These are phyloP conservation scores for Coriolopsis trogii DNA, from an alignment of 1,284 basidiomycete species.

Conservation along the genomic window DNA sequence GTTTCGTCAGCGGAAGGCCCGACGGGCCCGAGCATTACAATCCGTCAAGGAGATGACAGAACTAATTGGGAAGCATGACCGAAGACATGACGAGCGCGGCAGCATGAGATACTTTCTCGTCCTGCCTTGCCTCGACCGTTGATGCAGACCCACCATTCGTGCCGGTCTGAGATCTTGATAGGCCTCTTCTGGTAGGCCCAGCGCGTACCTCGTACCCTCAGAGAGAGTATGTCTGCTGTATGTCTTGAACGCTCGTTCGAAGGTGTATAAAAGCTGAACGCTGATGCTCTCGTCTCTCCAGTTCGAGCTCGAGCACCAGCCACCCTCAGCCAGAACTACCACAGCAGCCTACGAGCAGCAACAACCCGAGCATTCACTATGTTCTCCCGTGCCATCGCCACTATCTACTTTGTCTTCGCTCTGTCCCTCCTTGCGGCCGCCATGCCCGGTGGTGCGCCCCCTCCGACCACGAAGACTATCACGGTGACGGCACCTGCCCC, in stretches of 20 bases:
- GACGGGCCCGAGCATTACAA: too few relatives aligned
- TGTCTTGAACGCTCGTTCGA: background rate
- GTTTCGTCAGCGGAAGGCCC: too few relatives aligned
- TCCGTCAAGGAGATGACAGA: too few relatives aligned
- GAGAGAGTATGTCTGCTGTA: too few relatives aligned
- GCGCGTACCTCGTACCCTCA: too few relatives aligned
- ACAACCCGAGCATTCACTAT: slow-evolving; percentile 9
- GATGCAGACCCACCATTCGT: too few relatives aligned
- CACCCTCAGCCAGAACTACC: slow-evolving; percentile 5
- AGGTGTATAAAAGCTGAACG: background rate
- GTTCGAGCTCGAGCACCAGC: slow-evolving; percentile 1
- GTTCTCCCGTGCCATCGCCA: slow-evolving; percentile 19
- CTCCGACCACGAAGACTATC: slow-evolving; percentile 10
- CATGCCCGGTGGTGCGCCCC: slow-evolving; percentile 19
- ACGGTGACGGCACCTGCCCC: slow-evolving; percentile 18
- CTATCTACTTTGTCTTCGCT: slow-evolving; percentile 19
- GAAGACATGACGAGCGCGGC: too few relatives aligned
- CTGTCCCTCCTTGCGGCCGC: slow-evolving; percentile 28
- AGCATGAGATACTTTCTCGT: too few relatives aligned
- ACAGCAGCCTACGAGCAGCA: slow-evolving; percentile 10
- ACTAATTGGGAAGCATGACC: too few relatives aligned
- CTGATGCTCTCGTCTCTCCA: background rate
- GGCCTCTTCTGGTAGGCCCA: too few relatives aligned
- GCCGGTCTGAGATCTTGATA: too few relatives aligned
- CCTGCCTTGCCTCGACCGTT: too few relatives aligned